Conservation (phyloP, 169 alveolate genomes). For the Babesia bigemina region DNA sequence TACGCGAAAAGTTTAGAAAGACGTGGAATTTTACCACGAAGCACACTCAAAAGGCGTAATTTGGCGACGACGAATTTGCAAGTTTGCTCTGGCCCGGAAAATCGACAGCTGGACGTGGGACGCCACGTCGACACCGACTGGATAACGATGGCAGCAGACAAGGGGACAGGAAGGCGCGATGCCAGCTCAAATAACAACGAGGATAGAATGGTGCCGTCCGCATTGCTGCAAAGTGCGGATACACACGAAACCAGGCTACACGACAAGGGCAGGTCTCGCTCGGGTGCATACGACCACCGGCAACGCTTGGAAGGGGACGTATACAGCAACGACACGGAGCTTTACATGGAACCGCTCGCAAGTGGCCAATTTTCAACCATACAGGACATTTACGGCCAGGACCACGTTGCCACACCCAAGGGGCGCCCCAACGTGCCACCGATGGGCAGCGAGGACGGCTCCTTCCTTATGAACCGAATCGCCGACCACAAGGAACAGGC, state of each 20-base stretch:
- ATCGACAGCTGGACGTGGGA: too few relatives aligned
- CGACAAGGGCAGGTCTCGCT: not conserved
- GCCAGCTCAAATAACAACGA: not conserved
- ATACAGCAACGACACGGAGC: constrained; percentile 20
- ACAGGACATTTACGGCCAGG: constrained; percentile 25
- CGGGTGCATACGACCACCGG: constrained; percentile 11
- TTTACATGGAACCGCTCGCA: constrained; percentile 1
- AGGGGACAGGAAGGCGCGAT: constrained; percentile 4
- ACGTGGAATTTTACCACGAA: constrained; percentile 10
- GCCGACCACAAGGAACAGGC: constrained; percentile 18
- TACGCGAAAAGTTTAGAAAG: constrained; percentile 7
- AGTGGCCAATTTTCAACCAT: not conserved
- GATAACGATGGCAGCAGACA: constrained; percentile 14
- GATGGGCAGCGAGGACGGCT: constrained; percentile 32
- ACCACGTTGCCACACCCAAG: constrained; percentile 41
- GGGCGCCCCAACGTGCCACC: constrained; percentile 23
- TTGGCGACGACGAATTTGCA: too few relatives aligned
- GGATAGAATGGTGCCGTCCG: not conserved
- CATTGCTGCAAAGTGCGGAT: not conserved
- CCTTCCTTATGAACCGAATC: constrained; percentile 15
- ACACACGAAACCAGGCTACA: constrained; percentile 1
- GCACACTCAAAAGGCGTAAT: too few relatives aligned
- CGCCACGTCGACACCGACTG: not conserved
- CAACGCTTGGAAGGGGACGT: constrained; percentile 1
- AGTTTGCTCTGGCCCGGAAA: too few relatives aligned